Evolutionary conservation across 129 eudicot species (phyloP).

Genomic region (Mikania micrantha): DNA sequence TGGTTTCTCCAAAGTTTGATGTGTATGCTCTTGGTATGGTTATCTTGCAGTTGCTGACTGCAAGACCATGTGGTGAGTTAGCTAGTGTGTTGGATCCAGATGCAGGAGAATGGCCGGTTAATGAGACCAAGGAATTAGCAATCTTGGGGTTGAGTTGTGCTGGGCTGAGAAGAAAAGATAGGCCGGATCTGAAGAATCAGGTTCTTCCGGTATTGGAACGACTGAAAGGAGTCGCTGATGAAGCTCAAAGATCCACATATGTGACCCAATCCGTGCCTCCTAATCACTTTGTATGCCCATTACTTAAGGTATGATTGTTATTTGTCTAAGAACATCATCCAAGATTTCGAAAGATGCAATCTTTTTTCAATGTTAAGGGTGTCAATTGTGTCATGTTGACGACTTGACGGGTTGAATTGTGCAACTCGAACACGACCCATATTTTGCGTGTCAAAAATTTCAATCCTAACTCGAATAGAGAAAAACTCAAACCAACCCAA

Average conservation of each 20-base stretch:
- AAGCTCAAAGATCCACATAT: conserved; percentile 34
- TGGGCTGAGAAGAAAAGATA: conserved; percentile 63
- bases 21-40: conserved; percentile 85
- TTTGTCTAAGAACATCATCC: too few species aligned
- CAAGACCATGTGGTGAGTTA: conserved; percentile 45
- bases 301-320: too few species aligned
- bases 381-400: too few species aligned
- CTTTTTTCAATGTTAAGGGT: too few species aligned
- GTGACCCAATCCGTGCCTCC: conserved; percentile 32
- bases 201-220: conserved; percentile 58
- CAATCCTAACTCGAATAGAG: too few species aligned
- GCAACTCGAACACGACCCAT: too few species aligned
- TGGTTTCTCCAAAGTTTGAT: conserved; percentile 63
- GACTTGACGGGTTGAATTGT: too few species aligned
- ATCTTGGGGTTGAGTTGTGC: conserved; percentile 59
- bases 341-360: too few species aligned
- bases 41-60: conserved; percentile 70
- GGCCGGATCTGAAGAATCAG: conserved; percentile 57
- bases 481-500: too few species aligned
- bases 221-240: conserved; percentile 49
- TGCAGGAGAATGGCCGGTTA: conserved; percentile 69
- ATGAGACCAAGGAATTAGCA: conserved; percentile 53
- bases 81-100: conserved; percentile 42
- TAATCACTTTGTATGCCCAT: conserved; percentile 64
- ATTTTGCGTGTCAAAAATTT: too few species aligned